Base-by-base conservation (phyloP, 2,329 filamentous ascomycete species). In the Fusarium equiseti region DNA sequence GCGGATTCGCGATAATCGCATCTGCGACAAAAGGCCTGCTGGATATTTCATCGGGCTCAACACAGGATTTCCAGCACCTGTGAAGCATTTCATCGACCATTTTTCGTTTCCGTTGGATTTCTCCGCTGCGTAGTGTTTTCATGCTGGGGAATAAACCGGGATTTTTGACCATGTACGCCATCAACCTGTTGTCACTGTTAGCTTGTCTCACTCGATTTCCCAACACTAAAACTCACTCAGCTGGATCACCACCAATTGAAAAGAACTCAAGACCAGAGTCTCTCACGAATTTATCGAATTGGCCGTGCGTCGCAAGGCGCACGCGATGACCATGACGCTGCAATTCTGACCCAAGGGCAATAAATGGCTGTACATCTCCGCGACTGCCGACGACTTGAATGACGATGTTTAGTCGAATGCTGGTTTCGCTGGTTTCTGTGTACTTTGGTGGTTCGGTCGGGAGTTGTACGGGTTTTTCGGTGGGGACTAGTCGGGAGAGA, bases 1-100 rank as follows among this genome's bases (percentile, higher is more conserved):
- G 83, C 0, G 84, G 84, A 56, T 86, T 86, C 0, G 84, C 84
- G 46, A 87, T 86, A 26, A 87, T 86, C 0, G 81, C 82, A 43
- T 87, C 81, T 0, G 84, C 84, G 5, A 58, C 55, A 13, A 58
- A 58, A 0, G 46, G 55, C 4, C 7, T 22, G 3, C 35, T 18
- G 1, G 55, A 42, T 2, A n/a, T 16, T 9, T 40, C 32, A 7
- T 52, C 46, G 3, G 46, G 46, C 4, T 20, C 22, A 1, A 58
- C 42, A 2, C 55, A 58, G 1, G 55, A 58, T 10, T 43, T 8
- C 55, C 55, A 58, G 10, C 46, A 58, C 5, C 42, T 52, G 10
- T 32, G 16, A 9, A 58, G 55, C 55, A 58, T 58, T 22, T 43
- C 55, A 6, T 52, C 20, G 4, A 58, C 32, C 55, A 58, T 58